Evolutionary conservation across 192 early-diverging fungal species (phyloP), one percentile per base, ranked within the genome.

Genomic region (Diversispora eburnea): DNA sequence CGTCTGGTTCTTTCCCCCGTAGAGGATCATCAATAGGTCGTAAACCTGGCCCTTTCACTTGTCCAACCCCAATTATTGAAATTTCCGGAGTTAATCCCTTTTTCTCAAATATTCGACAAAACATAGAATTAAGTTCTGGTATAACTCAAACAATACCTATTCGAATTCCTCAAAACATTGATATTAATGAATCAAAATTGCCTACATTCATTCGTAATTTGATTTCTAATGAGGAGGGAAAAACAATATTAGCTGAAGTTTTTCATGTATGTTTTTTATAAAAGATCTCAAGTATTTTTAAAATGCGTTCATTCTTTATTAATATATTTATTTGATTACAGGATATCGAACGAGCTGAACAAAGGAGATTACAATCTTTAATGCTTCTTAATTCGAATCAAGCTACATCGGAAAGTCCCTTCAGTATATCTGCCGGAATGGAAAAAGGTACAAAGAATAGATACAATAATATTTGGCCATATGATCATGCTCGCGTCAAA

Each of bases 381-480:
- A 92, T 92, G 86, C 80, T 79, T 46, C 84, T 78, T n/a, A 83
- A 88, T 60, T 80, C 79, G n/a, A 84, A 84, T 70, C 76, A 80
- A 67, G 77, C 45, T 70, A 81, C 84, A 52, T 77, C 77, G 73
- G 85, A 67, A 56, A 86, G 80, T 72, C 81, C 80, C 59, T 92
- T 88, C 56, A 91, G 89, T 41, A 91, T 95, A 52, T 86, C 89
- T 8, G 92, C 90, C 12, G 93, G 93, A 17, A 92, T 91, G 46
- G 90, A 91, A 81, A 86, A 86, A 66, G 89, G 88, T 49, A 79
- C 84, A 25, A 78, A 90, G 77, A 95, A 95, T 74, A 86, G 94
- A 45, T 95, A 95, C 80, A 92, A 85, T 56, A 94, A 91, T 68
- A 89, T 95, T 41, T 91, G 88, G 82, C 94, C 94, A 41, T 95